A percentile compares a stretch with the other conserved stretches of the same genome.
Conservation (phyloP, 225 moss, liverwort and hornwort genomes). For the Marchantia polymorpha region DNA sequence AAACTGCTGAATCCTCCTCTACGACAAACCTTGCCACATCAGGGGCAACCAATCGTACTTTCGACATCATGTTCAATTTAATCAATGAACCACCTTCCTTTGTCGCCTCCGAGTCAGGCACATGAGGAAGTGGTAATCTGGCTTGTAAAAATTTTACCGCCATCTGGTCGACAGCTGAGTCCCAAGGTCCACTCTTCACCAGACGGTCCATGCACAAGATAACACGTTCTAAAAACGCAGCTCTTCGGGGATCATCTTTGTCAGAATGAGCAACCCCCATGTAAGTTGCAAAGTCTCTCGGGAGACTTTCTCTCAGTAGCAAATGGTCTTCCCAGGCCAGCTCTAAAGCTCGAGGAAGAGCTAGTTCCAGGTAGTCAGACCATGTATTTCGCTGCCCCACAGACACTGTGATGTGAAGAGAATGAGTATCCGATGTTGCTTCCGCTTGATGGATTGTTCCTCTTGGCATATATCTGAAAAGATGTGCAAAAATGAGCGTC, state of each 20-base stretch:
- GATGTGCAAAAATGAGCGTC: no score
- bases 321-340: slow-evolving; percentile 84
- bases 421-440: slow-evolving; percentile 57
- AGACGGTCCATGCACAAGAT: slow-evolving; percentile 82
- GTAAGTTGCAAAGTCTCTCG: slow-evolving; percentile 66
- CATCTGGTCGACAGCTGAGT: slow-evolving; percentile 92
- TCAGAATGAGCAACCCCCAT: slow-evolving; percentile 95
- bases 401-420: slow-evolving; percentile 89
- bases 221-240: slow-evolving; percentile 69
- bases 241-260: slow-evolving; percentile 60
- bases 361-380: slow-evolving; percentile 90
- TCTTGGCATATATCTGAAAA: slow-evolving; percentile 95
- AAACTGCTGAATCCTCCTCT: no score
- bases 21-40: no score
- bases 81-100: slow-evolving; percentile 21
- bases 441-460: slow-evolving; percentile 97
- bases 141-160: slow-evolving; percentile 78
- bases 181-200: slow-evolving; percentile 88
- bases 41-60: slow-evolving; percentile 72
- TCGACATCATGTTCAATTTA: slow-evolving; percentile 42
- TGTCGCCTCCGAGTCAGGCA: slow-evolving; percentile 5
- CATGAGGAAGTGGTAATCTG: slow-evolving; percentile 61
- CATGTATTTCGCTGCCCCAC: slow-evolving; percentile 93
- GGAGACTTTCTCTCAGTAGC: slow-evolving; percentile 68
- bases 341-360: slow-evolving; percentile 82